Conservation (phyloP, 2,329 filamentous ascomycete species). For the Cladosporium phlei region DNA sequence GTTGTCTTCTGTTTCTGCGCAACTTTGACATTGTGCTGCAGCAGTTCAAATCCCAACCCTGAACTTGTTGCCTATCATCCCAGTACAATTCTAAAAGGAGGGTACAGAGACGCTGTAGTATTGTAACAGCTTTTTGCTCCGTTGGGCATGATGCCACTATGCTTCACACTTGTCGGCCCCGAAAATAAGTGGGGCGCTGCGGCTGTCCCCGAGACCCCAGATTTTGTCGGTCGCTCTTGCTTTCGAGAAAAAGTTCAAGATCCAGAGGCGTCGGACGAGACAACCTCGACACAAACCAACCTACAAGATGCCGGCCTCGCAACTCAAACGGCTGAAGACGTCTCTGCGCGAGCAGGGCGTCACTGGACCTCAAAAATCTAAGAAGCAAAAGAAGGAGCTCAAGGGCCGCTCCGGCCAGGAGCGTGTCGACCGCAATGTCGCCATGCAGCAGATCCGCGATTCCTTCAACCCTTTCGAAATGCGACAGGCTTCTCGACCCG, state of each 20-base stretch:
- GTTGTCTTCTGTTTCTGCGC: too few relatives aligned
- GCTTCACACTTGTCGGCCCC: too few relatives aligned
- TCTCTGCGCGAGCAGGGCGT: slow-evolving; percentile 87
- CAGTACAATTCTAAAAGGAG: too few relatives aligned
- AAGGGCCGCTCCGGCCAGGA: slow-evolving; percentile 63
- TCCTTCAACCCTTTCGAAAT: slow-evolving; percentile 98
- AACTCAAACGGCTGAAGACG: slow-evolving; percentile 91
- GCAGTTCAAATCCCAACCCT: too few relatives aligned
- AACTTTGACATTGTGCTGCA: too few relatives aligned
- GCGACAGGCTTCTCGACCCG: slow-evolving; percentile 66
- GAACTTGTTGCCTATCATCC: too few relatives aligned
- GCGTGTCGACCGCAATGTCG: slow-evolving; percentile 69
- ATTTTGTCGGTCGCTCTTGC: slow-evolving; percentile 1
- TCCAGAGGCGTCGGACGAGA: background rate
- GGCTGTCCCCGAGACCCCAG: too few relatives aligned
- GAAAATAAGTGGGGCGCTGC: too few relatives aligned
- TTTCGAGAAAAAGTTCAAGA: slow-evolving; percentile 13
- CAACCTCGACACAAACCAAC: background rate
- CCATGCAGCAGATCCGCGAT: slow-evolving; percentile 81
- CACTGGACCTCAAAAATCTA: slow-evolving; percentile 85
- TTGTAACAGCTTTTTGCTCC: too few relatives aligned
- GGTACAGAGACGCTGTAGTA: too few relatives aligned
- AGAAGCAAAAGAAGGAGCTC: slow-evolving; percentile 78
- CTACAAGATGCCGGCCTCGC: slow-evolving; percentile 77
- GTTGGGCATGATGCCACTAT: too few relatives aligned